Percentiles rank a stretch among this genome's conserved stretches.
Conservation (phyloP, 108 stramenopile genomes). For the Cyclotella cryptica region DNA sequence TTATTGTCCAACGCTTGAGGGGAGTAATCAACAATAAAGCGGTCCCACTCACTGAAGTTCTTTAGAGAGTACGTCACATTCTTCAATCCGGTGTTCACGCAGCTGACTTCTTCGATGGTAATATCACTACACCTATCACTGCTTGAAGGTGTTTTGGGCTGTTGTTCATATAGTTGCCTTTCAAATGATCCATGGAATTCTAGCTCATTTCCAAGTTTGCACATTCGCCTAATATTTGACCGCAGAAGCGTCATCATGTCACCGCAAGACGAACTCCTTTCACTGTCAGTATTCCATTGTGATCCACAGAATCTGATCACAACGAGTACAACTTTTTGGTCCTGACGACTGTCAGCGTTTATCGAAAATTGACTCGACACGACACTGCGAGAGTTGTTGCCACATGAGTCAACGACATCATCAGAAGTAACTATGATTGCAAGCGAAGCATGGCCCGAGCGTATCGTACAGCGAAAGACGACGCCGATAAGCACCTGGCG, state of each 20-base stretch:
- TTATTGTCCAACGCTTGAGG: slow-evolving; percentile 3
- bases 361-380: neutral
- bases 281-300: neutral
- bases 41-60: slow-evolving; percentile 3
- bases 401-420: neutral
- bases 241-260: slow-evolving; percentile 49
- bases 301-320: slow-evolving; percentile 22
- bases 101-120: too few species aligned
- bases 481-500: slow-evolving; percentile 41
- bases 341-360: neutral
- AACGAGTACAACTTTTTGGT: slow-evolving; percentile 14
- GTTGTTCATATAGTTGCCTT: neutral
- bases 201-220: slow-evolving; percentile 72
- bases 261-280: neutral
- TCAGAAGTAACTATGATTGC: slow-evolving; percentile 43
- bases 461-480: slow-evolving; percentile 64
- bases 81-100: too few species aligned
- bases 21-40: slow-evolving; percentile 14
- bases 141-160: slow-evolving; percentile 4
- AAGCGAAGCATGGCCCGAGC: slow-evolving; percentile 51
- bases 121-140: slow-evolving; percentile 3
- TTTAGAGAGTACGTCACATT: too few species aligned
- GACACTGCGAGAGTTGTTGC: too few species aligned
- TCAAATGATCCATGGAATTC: slow-evolving; percentile 46
- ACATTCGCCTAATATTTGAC: slow-evolving; percentile 62